phyloP scores from a whole-genome alignment of 2,329 filamentous ascomycete species.

The Diaporthe citri region DNA sequence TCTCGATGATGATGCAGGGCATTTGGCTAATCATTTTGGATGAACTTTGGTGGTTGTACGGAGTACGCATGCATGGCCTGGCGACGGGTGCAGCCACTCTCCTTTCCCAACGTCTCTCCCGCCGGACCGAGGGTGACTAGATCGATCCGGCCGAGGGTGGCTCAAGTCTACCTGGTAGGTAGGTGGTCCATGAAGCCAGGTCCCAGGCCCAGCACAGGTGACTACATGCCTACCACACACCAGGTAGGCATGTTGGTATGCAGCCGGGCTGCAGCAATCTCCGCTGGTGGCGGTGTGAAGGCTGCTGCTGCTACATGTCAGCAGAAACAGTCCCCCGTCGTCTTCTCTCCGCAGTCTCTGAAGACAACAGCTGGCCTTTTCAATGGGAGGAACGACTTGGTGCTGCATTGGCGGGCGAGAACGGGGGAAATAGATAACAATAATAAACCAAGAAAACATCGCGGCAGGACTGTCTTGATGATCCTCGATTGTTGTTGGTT shows the following conservation, averaged over 20 bases:
- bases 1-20: conserved; percentile 29
- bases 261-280: conserved; percentile 25
- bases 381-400: not conserved
- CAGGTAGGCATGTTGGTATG: not conserved
- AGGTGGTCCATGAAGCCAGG: not conserved
- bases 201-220: not conserved
- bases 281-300: conserved; percentile 26
- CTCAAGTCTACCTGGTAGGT: not conserved
- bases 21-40: conserved; percentile 25
- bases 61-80: conserved; percentile 3
- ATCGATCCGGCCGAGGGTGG: not conserved
- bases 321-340: conserved; percentile 8
- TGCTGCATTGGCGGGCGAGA: not conserved
- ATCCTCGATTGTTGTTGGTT: not conserved
- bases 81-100: conserved; percentile 4
- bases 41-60: conserved; percentile 5
- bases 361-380: not conserved
- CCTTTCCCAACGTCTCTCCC: conserved; percentile 1
- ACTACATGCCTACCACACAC: not conserved
- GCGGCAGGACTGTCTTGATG: not conserved
- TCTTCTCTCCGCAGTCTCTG: conserved; percentile 3
- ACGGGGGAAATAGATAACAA: not conserved
- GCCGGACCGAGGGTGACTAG: conserved; percentile 10
- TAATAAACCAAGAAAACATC: not conserved
- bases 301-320: conserved; percentile 26